A percentile compares a stretch with the other conserved stretches of the same genome.
Conservation (phyloP, 805 yeast genomes). For the Komagataella mondaviorum region DNA sequence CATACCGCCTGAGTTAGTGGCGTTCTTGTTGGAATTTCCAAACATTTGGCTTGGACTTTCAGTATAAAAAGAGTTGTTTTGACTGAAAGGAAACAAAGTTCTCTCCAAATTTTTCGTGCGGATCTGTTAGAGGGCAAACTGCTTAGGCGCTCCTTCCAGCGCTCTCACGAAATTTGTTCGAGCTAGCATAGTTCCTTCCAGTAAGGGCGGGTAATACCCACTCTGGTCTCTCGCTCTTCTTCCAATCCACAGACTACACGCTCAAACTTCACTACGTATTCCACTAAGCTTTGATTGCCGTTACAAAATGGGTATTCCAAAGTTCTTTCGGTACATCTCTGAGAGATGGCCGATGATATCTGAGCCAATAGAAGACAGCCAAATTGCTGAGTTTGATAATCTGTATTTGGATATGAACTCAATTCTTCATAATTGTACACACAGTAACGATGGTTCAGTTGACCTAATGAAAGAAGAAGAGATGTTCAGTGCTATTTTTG, state of each 20-base stretch:
- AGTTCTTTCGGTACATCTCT: slow-evolving; percentile 90
- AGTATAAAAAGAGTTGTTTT: neutral
- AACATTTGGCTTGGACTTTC: slow-evolving; percentile 7
- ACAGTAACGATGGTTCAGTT: slow-evolving; percentile 53
- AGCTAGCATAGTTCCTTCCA: neutral
- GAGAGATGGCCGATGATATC: slow-evolving; percentile 98
- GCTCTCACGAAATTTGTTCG: neutral
- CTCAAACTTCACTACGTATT: neutral
- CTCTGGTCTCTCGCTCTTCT: neutral
- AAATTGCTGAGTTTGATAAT: slow-evolving; percentile 89
- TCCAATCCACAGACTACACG: neutral
- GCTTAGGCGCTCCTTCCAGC: slow-evolving; percentile 1
- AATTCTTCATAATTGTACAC: slow-evolving; percentile 88
- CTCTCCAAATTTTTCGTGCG: neutral
- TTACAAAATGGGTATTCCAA: slow-evolving; percentile 70
- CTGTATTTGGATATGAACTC: slow-evolving; percentile 96
- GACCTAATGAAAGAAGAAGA: slow-evolving; percentile 73
- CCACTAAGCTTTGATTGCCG: neutral
- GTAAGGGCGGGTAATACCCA: neutral
- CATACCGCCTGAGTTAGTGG: slow-evolving; percentile 16
- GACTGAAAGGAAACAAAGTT: neutral
- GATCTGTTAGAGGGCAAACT: slow-evolving; percentile 12
- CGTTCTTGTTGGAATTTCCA: slow-evolving; percentile 14
- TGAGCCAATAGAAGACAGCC: slow-evolving; percentile 67
- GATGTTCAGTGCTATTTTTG: slow-evolving; percentile 84